Base-by-base conservation (phyloP, 805 yeast genomes). In the Ogataea pini region DNA sequence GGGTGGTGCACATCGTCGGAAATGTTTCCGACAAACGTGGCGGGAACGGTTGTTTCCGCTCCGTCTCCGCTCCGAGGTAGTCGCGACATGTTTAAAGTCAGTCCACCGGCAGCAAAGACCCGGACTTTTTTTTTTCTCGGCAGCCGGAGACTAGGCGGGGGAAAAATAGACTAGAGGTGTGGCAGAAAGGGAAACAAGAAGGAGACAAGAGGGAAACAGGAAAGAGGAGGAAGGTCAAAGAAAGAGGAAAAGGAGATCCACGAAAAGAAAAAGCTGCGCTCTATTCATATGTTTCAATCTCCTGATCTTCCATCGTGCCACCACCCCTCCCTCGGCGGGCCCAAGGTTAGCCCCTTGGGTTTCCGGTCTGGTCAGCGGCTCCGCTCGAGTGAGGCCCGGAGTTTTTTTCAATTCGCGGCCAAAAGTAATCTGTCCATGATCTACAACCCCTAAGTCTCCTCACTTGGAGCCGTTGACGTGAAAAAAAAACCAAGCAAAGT, bases 311-410 rank as follows among this genome's bases (percentile, higher is more conserved):
- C n/a, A n/a, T n/a, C n/a, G n/a, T n/a, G n/a, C n/a, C n/a, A n/a
- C n/a, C n/a, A n/a, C n/a, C n/a, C n/a, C n/a, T n/a, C n/a, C n/a
- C 14, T 10, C 14, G 32, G 32, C 14, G 32, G 25, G 14, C n/a
- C 31, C 31, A 4, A 7, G 31, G 31, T n/a, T n/a, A n/a, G n/a
- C n/a, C n/a, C n/a, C n/a, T n/a, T 4, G 16, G 19, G 18, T 25
- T 24, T 28, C 36, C 36, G 46, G 45, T 18, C 24, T 16, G 40
- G 40, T 36, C 40, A 36, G 40, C 29, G 33, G 41, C 56, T 52
- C 54, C 56, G 57, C 54, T 50, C 51, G 50, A 46, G 22, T 50
- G 58, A 41, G 47, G 46, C 60, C 60, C 60, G 60, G 60, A 56
- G 58, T 44, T 56, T 51, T 52, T 45, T 37, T 37, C 9, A 27